These are phyloP conservation scores for Blakeslea trispora DNA, from an alignment of 371 early-diverging fungal genomes.

Conservation along the genomic window DNA sequence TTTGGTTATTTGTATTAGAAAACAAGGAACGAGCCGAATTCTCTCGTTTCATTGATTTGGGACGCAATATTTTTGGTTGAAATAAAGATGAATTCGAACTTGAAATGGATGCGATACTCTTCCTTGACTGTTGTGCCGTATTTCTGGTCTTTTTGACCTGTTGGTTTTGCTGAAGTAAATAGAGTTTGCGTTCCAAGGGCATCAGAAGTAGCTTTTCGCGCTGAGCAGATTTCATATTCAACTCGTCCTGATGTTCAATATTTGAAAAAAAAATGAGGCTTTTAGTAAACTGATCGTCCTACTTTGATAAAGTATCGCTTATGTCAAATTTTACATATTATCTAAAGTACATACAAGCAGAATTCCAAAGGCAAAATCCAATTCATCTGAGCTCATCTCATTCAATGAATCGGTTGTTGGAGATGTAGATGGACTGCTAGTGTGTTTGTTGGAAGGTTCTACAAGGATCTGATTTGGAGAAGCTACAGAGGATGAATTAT, in stretches of 20 bases:
- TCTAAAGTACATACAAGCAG: slow-evolving; percentile 20
- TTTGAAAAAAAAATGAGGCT: background rate
- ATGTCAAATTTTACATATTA: too few species aligned
- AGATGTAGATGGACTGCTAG: background rate
- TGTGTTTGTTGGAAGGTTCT: slow-evolving; percentile 2
- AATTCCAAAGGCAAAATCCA: slow-evolving; percentile 22
- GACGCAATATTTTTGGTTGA: slow-evolving; percentile 23
- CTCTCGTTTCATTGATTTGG: slow-evolving; percentile 30
- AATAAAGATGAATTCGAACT: slow-evolving; percentile 24
- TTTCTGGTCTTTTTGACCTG: slow-evolving; percentile 37
- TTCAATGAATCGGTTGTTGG: background rate
- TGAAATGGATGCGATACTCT: slow-evolving; percentile 17
- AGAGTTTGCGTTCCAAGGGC: slow-evolving; percentile 49
- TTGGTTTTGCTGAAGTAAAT: slow-evolving; percentile 55
- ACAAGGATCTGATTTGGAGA: slow-evolving; percentile 7
- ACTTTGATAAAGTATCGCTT: too few species aligned
- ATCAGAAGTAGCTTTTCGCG: slow-evolving; percentile 54
- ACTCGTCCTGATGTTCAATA: slow-evolving; percentile 56
- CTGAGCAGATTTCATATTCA: slow-evolving; percentile 59
- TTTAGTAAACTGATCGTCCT: too few species aligned
- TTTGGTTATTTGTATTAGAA: background rate
- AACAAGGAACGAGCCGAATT: slow-evolving; percentile 24
- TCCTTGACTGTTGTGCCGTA: background rate
- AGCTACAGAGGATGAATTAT: slow-evolving; percentile 1
- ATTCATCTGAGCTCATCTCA: slow-evolving; percentile 10